phyloP scores from a whole-genome alignment of 1,284 basidiomycete genomes.

The Trametes polyzona region DNA sequence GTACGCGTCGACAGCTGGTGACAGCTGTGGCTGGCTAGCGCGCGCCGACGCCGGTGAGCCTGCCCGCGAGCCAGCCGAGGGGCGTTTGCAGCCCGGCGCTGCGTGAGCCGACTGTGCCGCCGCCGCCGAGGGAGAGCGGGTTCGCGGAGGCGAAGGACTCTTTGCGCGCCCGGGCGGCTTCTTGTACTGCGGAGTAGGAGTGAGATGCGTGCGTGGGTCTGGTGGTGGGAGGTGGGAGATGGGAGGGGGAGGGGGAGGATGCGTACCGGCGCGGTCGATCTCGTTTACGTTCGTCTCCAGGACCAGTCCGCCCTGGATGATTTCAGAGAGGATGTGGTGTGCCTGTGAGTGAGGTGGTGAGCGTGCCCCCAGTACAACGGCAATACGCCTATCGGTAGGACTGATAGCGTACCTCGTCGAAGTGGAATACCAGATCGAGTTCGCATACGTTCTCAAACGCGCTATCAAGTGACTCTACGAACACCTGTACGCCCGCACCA shows the following conservation, averaged over 20 bases:
- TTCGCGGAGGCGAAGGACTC: constrained; percentile 78
- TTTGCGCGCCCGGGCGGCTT: constrained; percentile 68
- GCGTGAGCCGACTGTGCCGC: constrained; percentile 59
- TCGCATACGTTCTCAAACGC: constrained; percentile 99
- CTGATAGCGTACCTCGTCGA: constrained; percentile 95
- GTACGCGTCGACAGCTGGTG: no score
- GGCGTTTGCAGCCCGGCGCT: constrained; percentile 68
- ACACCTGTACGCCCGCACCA: constrained; percentile 61
- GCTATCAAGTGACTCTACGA: constrained; percentile 95
- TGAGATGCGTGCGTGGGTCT: not conserved
- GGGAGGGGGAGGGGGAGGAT: constrained; percentile 4
- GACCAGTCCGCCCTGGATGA: constrained; percentile 96
- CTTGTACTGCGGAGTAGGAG: constrained; percentile 58
- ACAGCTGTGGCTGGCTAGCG: constrained; percentile 40
- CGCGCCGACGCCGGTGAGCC: constrained; percentile 63
- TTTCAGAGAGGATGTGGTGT: constrained; percentile 92
- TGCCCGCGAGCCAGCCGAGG: constrained; percentile 80
- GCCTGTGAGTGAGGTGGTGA: constrained; percentile 65
- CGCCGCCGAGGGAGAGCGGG: constrained; percentile 70
- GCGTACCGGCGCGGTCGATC: constrained; percentile 77
- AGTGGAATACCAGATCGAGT: constrained; percentile 97
- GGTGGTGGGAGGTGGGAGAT: not conserved
- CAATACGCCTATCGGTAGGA: no score
- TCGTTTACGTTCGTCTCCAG: constrained; percentile 98
- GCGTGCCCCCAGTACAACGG: no score